Evolutionary conservation across 2,329 filamentous ascomycete species (phyloP), one percentile per base, ranked within the genome.

Genomic region (Fusarium sp.): DNA sequence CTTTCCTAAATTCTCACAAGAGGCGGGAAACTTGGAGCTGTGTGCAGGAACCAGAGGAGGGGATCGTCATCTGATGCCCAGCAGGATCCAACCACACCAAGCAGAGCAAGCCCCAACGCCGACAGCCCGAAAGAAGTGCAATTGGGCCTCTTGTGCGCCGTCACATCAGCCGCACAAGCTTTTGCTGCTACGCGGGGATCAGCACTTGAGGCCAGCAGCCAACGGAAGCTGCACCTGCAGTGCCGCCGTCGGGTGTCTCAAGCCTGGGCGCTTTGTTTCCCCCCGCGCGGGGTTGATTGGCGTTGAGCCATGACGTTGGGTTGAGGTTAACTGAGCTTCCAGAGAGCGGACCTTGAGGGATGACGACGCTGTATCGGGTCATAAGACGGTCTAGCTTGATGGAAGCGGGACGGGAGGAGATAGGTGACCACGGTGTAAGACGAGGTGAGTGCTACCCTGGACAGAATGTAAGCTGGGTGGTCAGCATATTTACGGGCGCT

Each of bases 301-400:
- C 65, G 65, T 61, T 40, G 57, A 72, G 66, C 70, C 71, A 81
- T 81, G 79, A 79, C 79, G 79, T 80, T 79, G 70, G 65, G 68
- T 70, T 78, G 75, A 76, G 70, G 66, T 65, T 76, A 65, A 52
- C 45, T 40, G 35, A 40, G 35, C 57, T 33, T 43, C 10, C 20
- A 11, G 17, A 11, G 14, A 17, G 17, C 57, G 25, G 57, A 14
- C 20, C 15, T 27, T 7, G 30, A 25, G 57, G 25, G 25, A 22
- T 43, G 57, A 43, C 25, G 37, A 40, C 54, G 66, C 54, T 37
- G 17, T 25, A 25, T 66, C 25, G 25, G 25, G 22, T 56, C 45
- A 40, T 25, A 56, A 70, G 8, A 7, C 58, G 45, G 40, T 12
- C 45, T 52, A 12, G 54, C 54, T 25, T 38, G 33, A 38, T 37